Base-by-base conservation (phyloP, 306 rosid genomes). In the Cercis canadensis region DNA sequence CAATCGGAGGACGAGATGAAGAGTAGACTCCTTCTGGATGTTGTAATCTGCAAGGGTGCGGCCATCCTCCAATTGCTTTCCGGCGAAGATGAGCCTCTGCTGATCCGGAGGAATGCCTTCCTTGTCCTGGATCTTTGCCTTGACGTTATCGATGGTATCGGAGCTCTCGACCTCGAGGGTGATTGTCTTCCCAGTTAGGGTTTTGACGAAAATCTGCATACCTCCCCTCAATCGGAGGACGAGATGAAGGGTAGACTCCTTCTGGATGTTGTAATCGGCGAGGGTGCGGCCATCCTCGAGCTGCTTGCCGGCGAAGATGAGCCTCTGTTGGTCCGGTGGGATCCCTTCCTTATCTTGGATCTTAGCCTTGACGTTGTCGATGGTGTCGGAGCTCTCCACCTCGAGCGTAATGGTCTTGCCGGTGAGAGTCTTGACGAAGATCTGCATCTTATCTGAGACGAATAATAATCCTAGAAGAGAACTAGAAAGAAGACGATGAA, bases 341-440 rank as follows among this genome's bases (percentile, higher is more conserved):
- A 73, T 79, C 0, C 83, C 83, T 3, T 79, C 83, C 73, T 79
- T 79, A 61, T 79, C 83, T 3, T 79, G 83, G 72, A 79, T 79
- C 76, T 79, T 79, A 16, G 80, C 76, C 55, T 79, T 79, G 7
- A 79, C 83, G 19, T 79, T 79, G 51, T 79, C 83, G 57, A 79
- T 79, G 8, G 83, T 79, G 47, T 79, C 80, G 11, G 80, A 74
- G 51, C 79, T 73, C 52, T 79, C 83, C 6, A 79, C 83, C 75
- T 79, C 83, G 5, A 79, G 69, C 1, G 83, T 79, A 56, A 79
- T 74, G 15, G 86, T 82, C 72, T 82, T 82, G 12, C 86, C 86
- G 41, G 86, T 82, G 0, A 82, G 57, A 34, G 86, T 82, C 49
- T 83, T 72, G 1, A 72, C 70, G 34, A 73, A 73, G 71, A 73